Percentiles rank a stretch among this genome's conserved stretches.
Conservation (phyloP, 1,139 yeast species). For the Diutina scorzettiae region DNA sequence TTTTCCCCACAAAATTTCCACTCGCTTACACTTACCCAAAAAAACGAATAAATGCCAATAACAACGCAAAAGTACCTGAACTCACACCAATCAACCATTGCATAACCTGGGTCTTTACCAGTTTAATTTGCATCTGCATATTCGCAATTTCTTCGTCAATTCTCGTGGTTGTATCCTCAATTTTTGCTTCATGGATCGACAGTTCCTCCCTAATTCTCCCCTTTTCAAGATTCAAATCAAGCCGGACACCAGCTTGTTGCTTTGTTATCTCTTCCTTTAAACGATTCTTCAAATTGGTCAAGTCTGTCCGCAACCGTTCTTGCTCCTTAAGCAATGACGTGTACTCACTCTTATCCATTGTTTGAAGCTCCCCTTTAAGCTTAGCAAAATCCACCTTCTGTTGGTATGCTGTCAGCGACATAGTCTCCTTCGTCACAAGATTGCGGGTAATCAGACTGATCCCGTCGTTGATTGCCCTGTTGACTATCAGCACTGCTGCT, state of each 20-base stretch:
- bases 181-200: constrained; percentile 82
- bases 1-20: too few relatives aligned
- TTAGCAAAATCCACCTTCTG: constrained; percentile 96
- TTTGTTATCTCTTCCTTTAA: constrained; percentile 87
- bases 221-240: constrained; percentile 85
- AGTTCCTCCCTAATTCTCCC: constrained; percentile 93
- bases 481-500: constrained; percentile 64
- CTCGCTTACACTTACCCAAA: too few relatives aligned
- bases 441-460: constrained; percentile 63
- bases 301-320: constrained; percentile 71
- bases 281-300: constrained; percentile 75
- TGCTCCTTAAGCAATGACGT: constrained; percentile 76
- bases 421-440: constrained; percentile 69
- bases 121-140: constrained; percentile 88
- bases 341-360: constrained; percentile 80
- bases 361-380: constrained; percentile 78
- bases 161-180: constrained; percentile 88
- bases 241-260: constrained; percentile 78
- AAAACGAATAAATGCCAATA: constrained; percentile 80
- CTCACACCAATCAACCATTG: constrained; percentile 98
- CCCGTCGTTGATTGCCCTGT: constrained; percentile 74
- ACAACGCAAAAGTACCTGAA: constrained; percentile 92
- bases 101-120: constrained; percentile 90
- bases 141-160: constrained; percentile 93
- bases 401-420: constrained; percentile 79